Base-by-base conservation (phyloP, 208 protist species). In the Leishmania arabica region DNA sequence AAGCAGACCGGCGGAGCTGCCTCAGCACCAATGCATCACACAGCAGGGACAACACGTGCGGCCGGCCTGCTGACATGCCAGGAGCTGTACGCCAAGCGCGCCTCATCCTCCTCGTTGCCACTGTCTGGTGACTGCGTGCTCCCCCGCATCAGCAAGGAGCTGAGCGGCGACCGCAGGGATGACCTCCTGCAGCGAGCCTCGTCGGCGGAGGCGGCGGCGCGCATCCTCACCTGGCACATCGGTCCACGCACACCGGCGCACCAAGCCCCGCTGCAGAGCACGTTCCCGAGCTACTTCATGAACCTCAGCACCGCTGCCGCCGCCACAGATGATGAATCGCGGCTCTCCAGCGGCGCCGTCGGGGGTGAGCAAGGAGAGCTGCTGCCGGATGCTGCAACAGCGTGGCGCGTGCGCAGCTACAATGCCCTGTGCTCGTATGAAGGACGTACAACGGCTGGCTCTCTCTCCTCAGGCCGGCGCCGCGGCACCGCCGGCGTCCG, bases 241-340 rank as follows among this genome's bases (percentile, higher is more conserved):
- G 76, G 76, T 0, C 76, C 76, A 53, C 62, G 76, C 54, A 72
- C 76, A n/a, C 40, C 76, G 27, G 45, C 42, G 40, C 47, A 79
- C 6, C 76, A 79, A 51, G 62, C 40, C 1, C 76, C 76, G 15
- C 76, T 79, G 9, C 76, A 79, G 6, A 69, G 34, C 49, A 24
- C 13, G 0, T 45, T 69, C 31, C 42, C 31, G 19, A 72, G 11
- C 60, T 79, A 71, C 49, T 79, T 79, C 64, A 34, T 42, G 40
- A 79, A 79, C 47, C 7, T 72, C 47, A 79, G 60, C n/a, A 51
- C 62, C 27, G 75, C n/a, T 40, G 51, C 37, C 47, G 71, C 45
- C 34, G 34, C 49, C 58, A 53, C 54, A 11, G 58, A 37, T 21
- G 73, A n/a, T 64, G 64, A 17, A 42, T 21, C 34, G 64, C 64